Percentiles rank a stretch among this genome's conserved stretches.
Evolutionary conservation across 192 early-diverging fungal genomes (phyloP).

Genomic region (Coemansia sp.): DNA sequence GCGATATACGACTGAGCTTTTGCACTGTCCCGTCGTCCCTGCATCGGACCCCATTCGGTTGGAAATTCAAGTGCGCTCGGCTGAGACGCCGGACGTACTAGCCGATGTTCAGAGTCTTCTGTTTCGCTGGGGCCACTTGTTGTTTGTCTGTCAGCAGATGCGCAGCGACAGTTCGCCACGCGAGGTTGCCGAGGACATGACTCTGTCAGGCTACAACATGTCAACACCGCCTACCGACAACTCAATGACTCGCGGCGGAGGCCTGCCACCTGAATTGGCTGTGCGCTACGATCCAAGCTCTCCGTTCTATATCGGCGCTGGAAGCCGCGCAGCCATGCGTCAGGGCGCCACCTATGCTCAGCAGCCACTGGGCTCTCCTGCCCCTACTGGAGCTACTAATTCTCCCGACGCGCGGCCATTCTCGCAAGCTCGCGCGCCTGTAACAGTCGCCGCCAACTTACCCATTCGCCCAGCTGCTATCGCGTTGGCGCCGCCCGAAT

Average conservation of each 20-base stretch:
- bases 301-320: conserved; percentile 2
- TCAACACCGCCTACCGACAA: conserved; percentile 38
- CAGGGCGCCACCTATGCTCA: neutral
- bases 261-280: conserved; percentile 8
- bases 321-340: conserved; percentile 1
- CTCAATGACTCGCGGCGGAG: neutral
- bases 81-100: neutral
- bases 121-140: conserved; percentile 54
- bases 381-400: conserved; percentile 6
- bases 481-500: conserved; percentile 19
- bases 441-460: conserved; percentile 41
- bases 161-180: conserved; percentile 28
- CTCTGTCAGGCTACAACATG: conserved; percentile 42
- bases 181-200: conserved; percentile 13
- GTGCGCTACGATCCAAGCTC: conserved; percentile 6
- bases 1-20: conserved; percentile 25
- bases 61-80: conserved; percentile 33
- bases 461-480: conserved; percentile 14
- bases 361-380: neutral
- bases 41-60: conserved; percentile 40
- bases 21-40: conserved; percentile 20
- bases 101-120: conserved; percentile 40
- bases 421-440: conserved; percentile 48
- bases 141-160: conserved; percentile 55
- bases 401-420: conserved; percentile 37